Conservation (phyloP, 2,329 filamentous ascomycete genomes). For the Macrophomina tecta region DNA sequence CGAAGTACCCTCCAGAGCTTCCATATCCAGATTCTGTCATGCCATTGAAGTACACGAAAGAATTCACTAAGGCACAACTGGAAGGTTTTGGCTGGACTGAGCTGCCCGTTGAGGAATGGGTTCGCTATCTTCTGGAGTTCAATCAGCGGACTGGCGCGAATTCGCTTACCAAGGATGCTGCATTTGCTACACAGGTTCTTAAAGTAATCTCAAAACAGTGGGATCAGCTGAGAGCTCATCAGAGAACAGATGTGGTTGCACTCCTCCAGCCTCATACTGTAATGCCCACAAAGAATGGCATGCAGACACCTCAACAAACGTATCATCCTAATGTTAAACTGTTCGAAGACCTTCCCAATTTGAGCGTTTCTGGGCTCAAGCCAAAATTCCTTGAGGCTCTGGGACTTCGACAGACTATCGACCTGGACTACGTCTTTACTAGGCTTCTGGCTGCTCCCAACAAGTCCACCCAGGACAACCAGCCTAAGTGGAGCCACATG, state of each 20-base stretch:
- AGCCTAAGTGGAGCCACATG: constrained; percentile 82
- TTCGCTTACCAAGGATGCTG: constrained; percentile 73
- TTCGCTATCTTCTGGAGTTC: constrained; percentile 59
- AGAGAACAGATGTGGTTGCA: constrained; percentile 69
- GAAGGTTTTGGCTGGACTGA: constrained; percentile 85
- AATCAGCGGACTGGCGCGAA: constrained; percentile 41
- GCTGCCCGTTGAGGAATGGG: constrained; percentile 83
- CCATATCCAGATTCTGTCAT: constrained; percentile 50
- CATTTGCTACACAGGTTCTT: constrained; percentile 79
- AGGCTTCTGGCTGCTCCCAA: constrained; percentile 57
- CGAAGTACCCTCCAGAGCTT: constrained; percentile 62
- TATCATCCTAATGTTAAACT: constrained; percentile 95
- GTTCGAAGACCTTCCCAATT: constrained; percentile 89
- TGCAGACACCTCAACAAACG: constrained; percentile 82
- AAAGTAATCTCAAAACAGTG: constrained; percentile 85
- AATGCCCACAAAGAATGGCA: constrained; percentile 89
- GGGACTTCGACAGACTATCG: constrained; percentile 93
- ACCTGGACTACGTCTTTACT: constrained; percentile 91
- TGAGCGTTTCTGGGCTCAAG: constrained; percentile 78
- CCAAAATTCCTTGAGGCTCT: constrained; percentile 85
- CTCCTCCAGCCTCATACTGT: constrained; percentile 72
- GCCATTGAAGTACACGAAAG: constrained; percentile 80
- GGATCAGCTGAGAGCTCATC: constrained; percentile 74
- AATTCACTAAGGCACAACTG: constrained; percentile 70
- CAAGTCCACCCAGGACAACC: constrained; percentile 37